Base-by-base conservation (phyloP, 257 asterid genomes). In the Prunella vulgaris region DNA sequence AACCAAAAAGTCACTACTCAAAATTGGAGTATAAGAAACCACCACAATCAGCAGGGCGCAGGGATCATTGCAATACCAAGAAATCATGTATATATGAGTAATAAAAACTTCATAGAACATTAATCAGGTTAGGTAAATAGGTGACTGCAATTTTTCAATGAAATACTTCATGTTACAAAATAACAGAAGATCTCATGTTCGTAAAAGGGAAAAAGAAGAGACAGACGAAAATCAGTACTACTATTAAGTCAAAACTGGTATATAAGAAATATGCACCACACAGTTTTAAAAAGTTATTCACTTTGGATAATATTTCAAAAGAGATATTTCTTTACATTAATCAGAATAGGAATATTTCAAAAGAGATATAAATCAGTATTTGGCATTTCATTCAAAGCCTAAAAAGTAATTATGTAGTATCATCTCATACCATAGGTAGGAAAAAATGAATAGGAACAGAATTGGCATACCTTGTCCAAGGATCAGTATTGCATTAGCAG, bases 391-490 rank as follows among this genome's bases (percentile, higher is more conserved):
- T 25, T 69, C 37, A 37, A 42, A 58, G 40, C 65, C 15, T 21
- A 15, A 4, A 63, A 57, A 58, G 56, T 48, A 48, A 44, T 38
- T 18, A 4, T 60, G 60, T 42, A 68, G 66, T 68, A 68, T 63
- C 56, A 48, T 48, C 14, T 44, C 57, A 61, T 40, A 25, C n/a
- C 51, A 37, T 38, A 28, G 33, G 46, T 12, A n/a, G 48, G 60
- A 18, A 51, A 24, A 37, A 63, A 37, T 7, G 33, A 60, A 66
- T 8, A 57, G 59, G 57, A 63, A 49, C 13, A 71, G 64, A 32
- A 48, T 35, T 13, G 35, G 30, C 79, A 53, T 88, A 90, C 97
- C 96, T 86, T 89, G 90, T 72, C 93, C 96, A 65, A 89, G 92
- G 79, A 91, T 58, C 82, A 91, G 79, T 56, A 86, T 13, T 65